These are phyloP conservation scores for Trichopus zeylanicus DNA, from an alignment of 116 monocot species.

Conservation along the genomic window DNA sequence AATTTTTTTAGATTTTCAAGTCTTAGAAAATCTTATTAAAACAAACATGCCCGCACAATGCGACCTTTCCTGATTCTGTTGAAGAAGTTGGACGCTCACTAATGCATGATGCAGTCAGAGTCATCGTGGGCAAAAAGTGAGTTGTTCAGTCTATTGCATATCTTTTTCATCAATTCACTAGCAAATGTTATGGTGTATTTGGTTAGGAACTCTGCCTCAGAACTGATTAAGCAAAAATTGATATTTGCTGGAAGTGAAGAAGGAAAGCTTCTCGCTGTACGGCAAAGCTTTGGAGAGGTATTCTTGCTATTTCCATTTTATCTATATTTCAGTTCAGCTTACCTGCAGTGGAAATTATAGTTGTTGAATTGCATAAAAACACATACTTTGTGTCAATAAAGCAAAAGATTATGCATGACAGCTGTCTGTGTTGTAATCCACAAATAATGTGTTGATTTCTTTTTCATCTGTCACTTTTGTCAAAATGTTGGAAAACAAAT, in stretches of 20 bases:
- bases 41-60: constrained; percentile 91
- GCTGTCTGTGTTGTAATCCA: no score
- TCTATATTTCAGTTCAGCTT: background rate
- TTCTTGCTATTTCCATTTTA: background rate
- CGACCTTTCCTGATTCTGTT: constrained; percentile 88
- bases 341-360: background rate
- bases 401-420: no score
- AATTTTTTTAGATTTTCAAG: no score
- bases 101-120: constrained; percentile 94
- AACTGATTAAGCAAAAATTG: constrained; percentile 77
- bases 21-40: no score
- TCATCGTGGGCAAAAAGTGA: constrained; percentile 88
- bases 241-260: constrained; percentile 92
- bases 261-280: constrained; percentile 88
- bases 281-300: constrained; percentile 93
- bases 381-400: background rate
- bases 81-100: constrained; percentile 88
- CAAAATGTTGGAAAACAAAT: no score
- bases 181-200: constrained; percentile 2
- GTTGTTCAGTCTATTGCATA: constrained; percentile 9
- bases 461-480: no score
- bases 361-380: background rate
- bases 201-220: constrained; percentile 80
- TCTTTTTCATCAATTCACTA: background rate
- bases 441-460: no score